Evolutionary conservation across 306 rosid genomes (phyloP).

Genomic region (Notholithocarpus densiflorus): DNA sequence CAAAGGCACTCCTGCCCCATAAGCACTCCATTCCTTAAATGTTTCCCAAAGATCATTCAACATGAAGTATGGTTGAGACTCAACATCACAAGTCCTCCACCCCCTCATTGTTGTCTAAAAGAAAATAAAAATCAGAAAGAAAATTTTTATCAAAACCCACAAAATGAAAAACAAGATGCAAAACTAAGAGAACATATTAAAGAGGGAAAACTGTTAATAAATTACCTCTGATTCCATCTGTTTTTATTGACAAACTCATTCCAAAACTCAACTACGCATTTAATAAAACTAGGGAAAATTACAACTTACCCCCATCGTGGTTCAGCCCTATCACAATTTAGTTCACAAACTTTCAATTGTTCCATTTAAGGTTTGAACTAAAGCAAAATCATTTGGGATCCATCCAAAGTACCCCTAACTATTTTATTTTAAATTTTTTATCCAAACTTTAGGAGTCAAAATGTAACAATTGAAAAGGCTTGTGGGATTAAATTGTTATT

Average conservation of each 20-base stretch:
- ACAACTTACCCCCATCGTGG: too few species aligned
- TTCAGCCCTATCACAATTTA: too few species aligned
- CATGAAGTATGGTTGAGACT: slow-evolving; percentile 66
- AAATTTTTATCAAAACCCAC: neutral
- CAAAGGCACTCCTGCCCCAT: slow-evolving; percentile 92
- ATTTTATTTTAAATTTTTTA: too few species aligned
- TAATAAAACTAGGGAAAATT: too few species aligned
- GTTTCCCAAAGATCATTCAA: slow-evolving; percentile 89
- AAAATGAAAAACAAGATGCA: neutral
- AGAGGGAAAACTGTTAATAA: neutral
- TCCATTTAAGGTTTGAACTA: too few species aligned
- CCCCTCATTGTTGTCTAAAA: slow-evolving; percentile 79
- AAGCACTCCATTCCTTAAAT: slow-evolving; percentile 87
- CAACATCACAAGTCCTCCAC: slow-evolving; percentile 73
- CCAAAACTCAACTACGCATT: neutral
- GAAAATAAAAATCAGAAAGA: slow-evolving; percentile 21
- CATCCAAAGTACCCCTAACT: too few species aligned
- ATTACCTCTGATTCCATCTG: neutral
- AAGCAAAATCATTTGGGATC: too few species aligned
- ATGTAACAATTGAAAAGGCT: too few species aligned
- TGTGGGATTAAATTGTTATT: too few species aligned
- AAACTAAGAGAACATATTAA: neutral
- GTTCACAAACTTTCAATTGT: too few species aligned
- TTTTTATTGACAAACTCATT: neutral
- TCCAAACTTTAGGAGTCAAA: too few species aligned